Percentiles rank a stretch among this genome's conserved stretches.
These are phyloP conservation scores for Dactylellina parvicollis DNA, from an alignment of 2,329 filamentous ascomycete species.

Conservation along the genomic window DNA sequence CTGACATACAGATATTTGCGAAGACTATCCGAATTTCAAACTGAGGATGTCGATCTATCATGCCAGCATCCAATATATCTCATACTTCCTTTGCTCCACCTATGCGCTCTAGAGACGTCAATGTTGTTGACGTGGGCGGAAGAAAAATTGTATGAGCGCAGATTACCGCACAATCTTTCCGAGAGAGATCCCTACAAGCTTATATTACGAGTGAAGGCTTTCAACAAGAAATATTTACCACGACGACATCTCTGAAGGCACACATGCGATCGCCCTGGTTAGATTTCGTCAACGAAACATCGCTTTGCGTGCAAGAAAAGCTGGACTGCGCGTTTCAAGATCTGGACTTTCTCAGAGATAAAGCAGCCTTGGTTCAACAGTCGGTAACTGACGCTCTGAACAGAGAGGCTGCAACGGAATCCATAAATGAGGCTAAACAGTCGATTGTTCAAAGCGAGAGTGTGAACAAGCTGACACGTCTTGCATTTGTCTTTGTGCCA, in stretches of 20 bases:
- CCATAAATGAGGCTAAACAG: slow-evolving; percentile 55
- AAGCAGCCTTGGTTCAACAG: slow-evolving; percentile 43
- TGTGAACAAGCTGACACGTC: slow-evolving; percentile 61
- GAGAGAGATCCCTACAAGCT: slow-evolving; percentile 51
- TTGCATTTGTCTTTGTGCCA: slow-evolving; percentile 64
- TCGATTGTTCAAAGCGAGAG: slow-evolving; percentile 60
- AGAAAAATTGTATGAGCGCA: slow-evolving; percentile 47
- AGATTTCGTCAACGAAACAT: slow-evolving; percentile 14
- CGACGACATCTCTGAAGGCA: slow-evolving; percentile 45
- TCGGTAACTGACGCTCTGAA: slow-evolving; percentile 47
- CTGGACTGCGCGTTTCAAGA: slow-evolving; percentile 48
- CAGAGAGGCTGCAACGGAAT: slow-evolving; percentile 45
- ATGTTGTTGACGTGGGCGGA: slow-evolving; percentile 52
- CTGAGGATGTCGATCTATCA: slow-evolving; percentile 22
- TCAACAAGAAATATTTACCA: slow-evolving; percentile 52
- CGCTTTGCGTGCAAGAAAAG: slow-evolving; percentile 19
- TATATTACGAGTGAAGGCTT: slow-evolving; percentile 52
- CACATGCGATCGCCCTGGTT: slow-evolving; percentile 45
- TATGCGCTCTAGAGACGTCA: slow-evolving; percentile 45
- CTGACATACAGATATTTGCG: slow-evolving; percentile 45
- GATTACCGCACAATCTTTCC: slow-evolving; percentile 39
- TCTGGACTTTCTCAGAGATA: slow-evolving; percentile 40
- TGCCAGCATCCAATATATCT: slow-evolving; percentile 49
- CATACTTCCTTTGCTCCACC: slow-evolving; percentile 38
- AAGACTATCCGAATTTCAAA: slow-evolving; percentile 41